Evolutionary conservation across 768 basidiomycete species (phyloP).

Genomic region (Mycena pura): DNA sequence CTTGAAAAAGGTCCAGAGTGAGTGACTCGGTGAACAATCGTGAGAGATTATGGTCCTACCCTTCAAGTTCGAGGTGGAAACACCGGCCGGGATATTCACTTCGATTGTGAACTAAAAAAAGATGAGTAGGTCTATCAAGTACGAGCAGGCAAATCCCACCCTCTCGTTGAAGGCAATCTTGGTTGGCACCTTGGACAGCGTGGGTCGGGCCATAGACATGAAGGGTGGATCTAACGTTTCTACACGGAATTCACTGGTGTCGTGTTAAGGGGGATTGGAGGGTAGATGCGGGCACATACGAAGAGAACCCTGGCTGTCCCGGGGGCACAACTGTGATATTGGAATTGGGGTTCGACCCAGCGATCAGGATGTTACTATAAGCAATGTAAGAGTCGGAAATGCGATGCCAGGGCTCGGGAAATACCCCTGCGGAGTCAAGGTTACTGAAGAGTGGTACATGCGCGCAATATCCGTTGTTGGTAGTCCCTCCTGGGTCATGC

Average conservation of each 20-base stretch:
- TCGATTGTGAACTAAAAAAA: slow-evolving; percentile 41
- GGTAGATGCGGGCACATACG: background rate
- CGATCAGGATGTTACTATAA: slow-evolving; percentile 22
- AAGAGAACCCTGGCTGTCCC: slow-evolving; percentile 24
- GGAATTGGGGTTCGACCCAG: slow-evolving; percentile 23
- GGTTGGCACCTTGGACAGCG: slow-evolving; percentile 32
- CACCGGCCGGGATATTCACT: slow-evolving; percentile 35
- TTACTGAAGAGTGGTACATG: slow-evolving; percentile 14
- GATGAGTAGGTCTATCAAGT: no score
- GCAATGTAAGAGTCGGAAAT: background rate
- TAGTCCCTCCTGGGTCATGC: slow-evolving; percentile 42
- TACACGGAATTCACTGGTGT: slow-evolving; percentile 35
- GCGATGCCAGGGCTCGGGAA: background rate
- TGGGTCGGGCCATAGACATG: slow-evolving; percentile 17
- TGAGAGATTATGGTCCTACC: no score
- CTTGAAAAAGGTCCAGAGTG: slow-evolving; percentile 23
- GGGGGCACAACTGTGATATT: slow-evolving; percentile 14
- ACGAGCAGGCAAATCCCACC: no score
- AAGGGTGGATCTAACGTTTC: slow-evolving; percentile 39
- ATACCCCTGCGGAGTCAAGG: slow-evolving; percentile 18
- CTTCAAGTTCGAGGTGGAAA: slow-evolving; percentile 8
- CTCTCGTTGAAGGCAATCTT: slow-evolving; percentile 37
- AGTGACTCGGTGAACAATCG: no score
- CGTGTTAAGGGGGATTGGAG: background rate
- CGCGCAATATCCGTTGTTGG: slow-evolving; percentile 27